Evolutionary conservation across 768 basidiomycete species (phyloP), one percentile per base, ranked within the genome.

Genomic region (Galerina sulciceps): DNA sequence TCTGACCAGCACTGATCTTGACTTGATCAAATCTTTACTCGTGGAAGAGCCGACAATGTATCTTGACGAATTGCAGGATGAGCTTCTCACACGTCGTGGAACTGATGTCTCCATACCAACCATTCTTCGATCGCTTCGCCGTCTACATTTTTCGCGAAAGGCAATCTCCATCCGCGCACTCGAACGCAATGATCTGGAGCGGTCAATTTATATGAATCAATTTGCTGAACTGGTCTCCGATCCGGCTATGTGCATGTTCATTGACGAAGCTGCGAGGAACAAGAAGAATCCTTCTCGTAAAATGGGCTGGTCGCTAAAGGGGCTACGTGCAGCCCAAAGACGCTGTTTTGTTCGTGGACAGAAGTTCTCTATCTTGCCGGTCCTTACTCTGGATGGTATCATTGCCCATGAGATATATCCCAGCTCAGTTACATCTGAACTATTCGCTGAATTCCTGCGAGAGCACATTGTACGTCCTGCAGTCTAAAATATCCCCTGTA

Each of bases 231-330:
- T 61, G 1, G 59, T 64, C 11, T 14, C 57, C 1, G 56, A 64
- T 61, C 60, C 57, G 17, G 46, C 51, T 8, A 47, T 50, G 53
- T 14, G 53, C 13, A 65, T 65, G 57, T 61, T 61, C 40, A 34
- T 61, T 41, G 63, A 65, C 36, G 60, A 65, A 49, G 63, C 63
- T 14, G 58, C 60, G 17, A 11, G 50, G 1, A 65, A 65, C 34
- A 59, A 62, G 45, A 61, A 55, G 45, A 61, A 46, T 40, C 42
- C 53, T 2, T 23, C 42, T 23, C 36, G 50, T 34, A 61, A 59
- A 53, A 47, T 52, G 6, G 61, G 64, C 20, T 62, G 61, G 64
- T 53, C 55, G 11, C 22, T 57, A 1, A 57, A 26, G 42, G 64
- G 55, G 4, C 31, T 0, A 17, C 34, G 55, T 10, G 59, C 61